These are phyloP conservation scores for Apiospora phragmitis DNA, from an alignment of 2,329 filamentous ascomycete species.

Conservation along the genomic window DNA sequence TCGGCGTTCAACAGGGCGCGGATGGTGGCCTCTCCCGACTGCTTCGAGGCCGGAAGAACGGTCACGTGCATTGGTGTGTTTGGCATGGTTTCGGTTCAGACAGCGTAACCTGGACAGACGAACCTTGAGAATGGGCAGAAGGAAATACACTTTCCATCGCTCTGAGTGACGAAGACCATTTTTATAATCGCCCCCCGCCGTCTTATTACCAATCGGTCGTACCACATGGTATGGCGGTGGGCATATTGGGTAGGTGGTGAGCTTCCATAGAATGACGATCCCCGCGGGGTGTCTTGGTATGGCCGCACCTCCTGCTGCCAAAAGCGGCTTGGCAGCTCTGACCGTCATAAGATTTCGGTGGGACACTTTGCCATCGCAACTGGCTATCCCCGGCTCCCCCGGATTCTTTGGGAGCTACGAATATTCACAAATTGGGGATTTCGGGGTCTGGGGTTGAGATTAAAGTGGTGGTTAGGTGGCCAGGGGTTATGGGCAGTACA, in stretches of 20 bases:
- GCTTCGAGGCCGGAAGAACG: conserved; percentile 34
- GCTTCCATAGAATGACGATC: not conserved
- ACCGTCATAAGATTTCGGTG: not conserved
- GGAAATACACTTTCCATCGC: not conserved
- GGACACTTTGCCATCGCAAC: not conserved
- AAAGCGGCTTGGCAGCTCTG: not conserved
- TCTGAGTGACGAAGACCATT: not conserved
- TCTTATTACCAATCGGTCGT: not conserved
- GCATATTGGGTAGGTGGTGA: not conserved
- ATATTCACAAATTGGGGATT: not conserved
- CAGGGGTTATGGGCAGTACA: not conserved
- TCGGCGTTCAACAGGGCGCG: conserved; percentile 25
- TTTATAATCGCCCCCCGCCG: not conserved
- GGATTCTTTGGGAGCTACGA: not conserved
- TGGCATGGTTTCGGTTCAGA: not conserved
- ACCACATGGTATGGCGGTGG: conserved; percentile 1
- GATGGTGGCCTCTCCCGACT: conserved; percentile 33
- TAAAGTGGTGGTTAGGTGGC: not conserved
- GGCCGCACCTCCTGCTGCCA: not conserved
- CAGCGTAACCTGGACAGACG: not conserved
- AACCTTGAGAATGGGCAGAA: not conserved
- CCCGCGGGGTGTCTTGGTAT: not conserved
- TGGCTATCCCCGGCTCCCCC: not conserved
- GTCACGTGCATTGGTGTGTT: conserved; percentile 24
- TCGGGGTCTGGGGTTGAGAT: not conserved